Evolutionary conservation across 2,329 filamentous ascomycete genomes (phyloP).

Genomic region (Aspergillus flavus): DNA sequence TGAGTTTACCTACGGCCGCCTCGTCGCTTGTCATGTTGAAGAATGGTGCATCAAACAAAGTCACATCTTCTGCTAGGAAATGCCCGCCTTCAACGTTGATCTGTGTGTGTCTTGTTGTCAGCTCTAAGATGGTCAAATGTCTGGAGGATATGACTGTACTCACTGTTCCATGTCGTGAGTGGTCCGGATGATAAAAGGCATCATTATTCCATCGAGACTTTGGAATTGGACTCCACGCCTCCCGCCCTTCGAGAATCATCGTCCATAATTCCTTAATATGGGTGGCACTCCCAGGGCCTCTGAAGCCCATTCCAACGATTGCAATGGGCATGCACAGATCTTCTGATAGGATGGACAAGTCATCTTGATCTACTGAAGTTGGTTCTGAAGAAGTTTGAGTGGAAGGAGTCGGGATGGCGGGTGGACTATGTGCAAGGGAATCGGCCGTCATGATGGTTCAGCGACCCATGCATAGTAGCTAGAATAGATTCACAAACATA

Average conservation of each 20-base stretch:
- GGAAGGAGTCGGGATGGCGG: not conserved
- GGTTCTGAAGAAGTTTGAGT: not conserved
- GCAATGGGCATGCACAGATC: constrained; percentile 26
- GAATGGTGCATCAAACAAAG: constrained; percentile 37
- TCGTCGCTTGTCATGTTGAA: constrained; percentile 38
- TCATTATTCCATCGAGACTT: constrained; percentile 22
- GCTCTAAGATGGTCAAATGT: not conserved
- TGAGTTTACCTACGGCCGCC: constrained; percentile 25
- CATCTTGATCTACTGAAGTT: constrained; percentile 4
- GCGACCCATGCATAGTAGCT: not conserved
- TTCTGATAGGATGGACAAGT: not conserved
- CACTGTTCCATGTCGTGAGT: constrained; percentile 28
- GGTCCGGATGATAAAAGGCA: constrained; percentile 31
- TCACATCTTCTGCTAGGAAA: constrained; percentile 30
- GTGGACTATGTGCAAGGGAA: not conserved
- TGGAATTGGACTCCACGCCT: constrained; percentile 26
- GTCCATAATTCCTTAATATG: constrained; percentile 24
- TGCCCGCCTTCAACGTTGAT: constrained; percentile 30
- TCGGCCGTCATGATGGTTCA: not conserved
- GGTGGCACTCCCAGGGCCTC: constrained; percentile 27
- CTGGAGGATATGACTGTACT: not conserved
- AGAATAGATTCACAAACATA: not conserved
- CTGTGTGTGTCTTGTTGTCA: constrained; percentile 15
- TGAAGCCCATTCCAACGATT: constrained; percentile 29
- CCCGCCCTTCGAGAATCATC: constrained; percentile 24